These are phyloP conservation scores for Thermoascus crustaceus DNA, from an alignment of 2,329 filamentous ascomycete species.

Conservation along the genomic window DNA sequence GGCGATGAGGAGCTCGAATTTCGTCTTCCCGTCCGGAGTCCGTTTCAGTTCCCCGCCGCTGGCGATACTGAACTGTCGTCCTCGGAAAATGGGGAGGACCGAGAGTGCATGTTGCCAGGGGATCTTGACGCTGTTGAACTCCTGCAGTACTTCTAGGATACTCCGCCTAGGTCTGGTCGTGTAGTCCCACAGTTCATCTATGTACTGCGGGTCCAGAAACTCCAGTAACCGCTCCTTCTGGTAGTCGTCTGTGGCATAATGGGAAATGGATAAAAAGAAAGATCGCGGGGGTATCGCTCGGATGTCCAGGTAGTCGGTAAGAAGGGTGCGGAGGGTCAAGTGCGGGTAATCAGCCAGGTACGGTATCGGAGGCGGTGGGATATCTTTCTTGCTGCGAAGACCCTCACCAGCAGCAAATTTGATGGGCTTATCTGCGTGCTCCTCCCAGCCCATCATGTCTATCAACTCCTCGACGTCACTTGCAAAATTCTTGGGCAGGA, in stretches of 20 bases:
- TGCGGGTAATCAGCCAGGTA: slow-evolving; percentile 27
- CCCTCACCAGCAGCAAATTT: slow-evolving; percentile 35
- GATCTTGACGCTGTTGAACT: slow-evolving; percentile 77
- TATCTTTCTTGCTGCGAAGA: slow-evolving; percentile 16
- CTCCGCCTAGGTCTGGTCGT: slow-evolving; percentile 82
- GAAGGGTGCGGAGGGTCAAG: slow-evolving; percentile 62
- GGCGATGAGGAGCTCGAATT: slow-evolving; percentile 68
- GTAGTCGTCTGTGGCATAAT: slow-evolving; percentile 62
- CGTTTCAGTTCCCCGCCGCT: slow-evolving; percentile 53
- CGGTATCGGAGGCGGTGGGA: slow-evolving; percentile 23
- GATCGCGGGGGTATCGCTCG: slow-evolving; percentile 78
- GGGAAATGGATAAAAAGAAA: slow-evolving; percentile 72
- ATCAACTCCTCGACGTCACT: slow-evolving; percentile 73
- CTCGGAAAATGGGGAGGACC: slow-evolving; percentile 73
- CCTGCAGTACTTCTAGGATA: slow-evolving; percentile 84
- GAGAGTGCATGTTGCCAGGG: slow-evolving; percentile 65
- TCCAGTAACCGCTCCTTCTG: slow-evolving; percentile 78
- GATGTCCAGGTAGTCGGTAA: slow-evolving; percentile 80
- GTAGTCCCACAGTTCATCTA: slow-evolving; percentile 94
- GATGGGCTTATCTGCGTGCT: slow-evolving; percentile 63
- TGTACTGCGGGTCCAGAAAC: slow-evolving; percentile 67
- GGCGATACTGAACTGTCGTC: slow-evolving; percentile 88
- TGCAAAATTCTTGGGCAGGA: slow-evolving; percentile 82
- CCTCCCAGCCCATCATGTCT: slow-evolving; percentile 67
- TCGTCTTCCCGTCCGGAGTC: slow-evolving; percentile 32